Evolutionary conservation across 345 rosid genomes (phyloP), one percentile per base, ranked within the genome.

Genomic region (Reutealis trisperma): DNA sequence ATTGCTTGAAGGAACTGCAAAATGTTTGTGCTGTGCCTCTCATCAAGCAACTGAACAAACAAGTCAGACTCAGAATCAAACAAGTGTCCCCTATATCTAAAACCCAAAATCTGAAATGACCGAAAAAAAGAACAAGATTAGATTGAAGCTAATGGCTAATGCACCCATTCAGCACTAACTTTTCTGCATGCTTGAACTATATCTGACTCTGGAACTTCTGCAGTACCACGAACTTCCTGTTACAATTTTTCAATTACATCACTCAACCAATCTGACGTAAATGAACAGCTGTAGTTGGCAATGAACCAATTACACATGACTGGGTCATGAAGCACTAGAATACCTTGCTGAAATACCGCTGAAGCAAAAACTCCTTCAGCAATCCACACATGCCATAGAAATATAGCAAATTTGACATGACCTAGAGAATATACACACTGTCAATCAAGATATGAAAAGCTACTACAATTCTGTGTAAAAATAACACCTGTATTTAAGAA

Each of bases 281-380:
- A 4, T 27, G 32, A 62, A 52, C 45, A 45, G 14, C 62, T 24
- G n/a, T n/a, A 49, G 22, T 69, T 68, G 9, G 8, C 30, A n/a
- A 44, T 11, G 7, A 44, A 22, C 8, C 8, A 18, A 30, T 11
- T n/a, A 51, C 4, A 1, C 7, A 19, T 62, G 9, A 13, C 49
- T 18, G 41, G 12, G 21, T 21, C 19, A 42, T 16, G 55, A 57
- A 42, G 25, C 16, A 8, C 14, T 19, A 70, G 2, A 70, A 59
- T 75, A 80, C 83, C 83, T 80, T 80, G 67, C 83, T 80, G 51
- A 80, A 80, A 68, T 80, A 80, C 49, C 83, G 59, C 73, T 80
- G 83, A 32, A 80, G 83, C 72, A 80, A 75, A 49, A 70, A 63
- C 62, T 80, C 83, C 57, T 80, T 75, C 1, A 80, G 54, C 60